Conservation (phyloP, 2,329 filamentous ascomycete species). For the Lasiodiplodia sp. region DNA sequence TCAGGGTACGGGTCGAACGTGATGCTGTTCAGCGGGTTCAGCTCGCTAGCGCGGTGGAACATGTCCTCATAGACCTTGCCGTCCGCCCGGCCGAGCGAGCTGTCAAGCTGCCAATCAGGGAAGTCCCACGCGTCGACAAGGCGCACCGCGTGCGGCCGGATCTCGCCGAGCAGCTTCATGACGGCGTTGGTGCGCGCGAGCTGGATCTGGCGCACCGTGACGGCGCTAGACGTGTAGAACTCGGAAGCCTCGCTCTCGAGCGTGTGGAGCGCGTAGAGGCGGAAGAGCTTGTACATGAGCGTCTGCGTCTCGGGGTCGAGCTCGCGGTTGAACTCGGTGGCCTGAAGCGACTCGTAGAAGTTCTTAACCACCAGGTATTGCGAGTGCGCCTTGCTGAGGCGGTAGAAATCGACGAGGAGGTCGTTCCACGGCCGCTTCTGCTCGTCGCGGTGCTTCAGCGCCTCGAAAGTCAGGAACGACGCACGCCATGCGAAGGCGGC, state of each 20-base stretch:
- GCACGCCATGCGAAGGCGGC: slow-evolving; percentile 78
- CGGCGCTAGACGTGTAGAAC: slow-evolving; percentile 74
- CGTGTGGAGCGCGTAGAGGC: slow-evolving; percentile 69
- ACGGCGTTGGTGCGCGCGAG: slow-evolving; percentile 72
- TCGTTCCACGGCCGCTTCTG: slow-evolving; percentile 82
- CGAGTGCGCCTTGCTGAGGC: slow-evolving; percentile 75
- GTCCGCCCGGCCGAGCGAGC: slow-evolving; percentile 72
- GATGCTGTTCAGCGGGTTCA: slow-evolving; percentile 76
- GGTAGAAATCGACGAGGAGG: slow-evolving; percentile 79
- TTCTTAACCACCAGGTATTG: slow-evolving; percentile 82
- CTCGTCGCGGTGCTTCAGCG: slow-evolving; percentile 74
- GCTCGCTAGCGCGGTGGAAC: slow-evolving; percentile 73
- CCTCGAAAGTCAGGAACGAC: slow-evolving; percentile 77
- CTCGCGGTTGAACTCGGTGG: slow-evolving; percentile 58
- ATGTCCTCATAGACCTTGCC: slow-evolving; percentile 81
- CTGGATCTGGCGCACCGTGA: slow-evolving; percentile 75
- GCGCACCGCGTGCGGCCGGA: slow-evolving; percentile 74
- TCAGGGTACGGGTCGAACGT: slow-evolving; percentile 77
- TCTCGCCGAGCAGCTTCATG: slow-evolving; percentile 73
- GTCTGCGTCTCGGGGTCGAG: slow-evolving; percentile 65
- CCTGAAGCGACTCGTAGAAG: slow-evolving; percentile 74
- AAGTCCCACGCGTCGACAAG: slow-evolving; percentile 79
- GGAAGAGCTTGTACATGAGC: slow-evolving; percentile 71
- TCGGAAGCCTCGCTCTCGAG: slow-evolving; percentile 74
- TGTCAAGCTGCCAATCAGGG: slow-evolving; percentile 80